phyloP scores from a whole-genome alignment of 176 grass and related monocot genomes.

The Canna indica region DNA sequence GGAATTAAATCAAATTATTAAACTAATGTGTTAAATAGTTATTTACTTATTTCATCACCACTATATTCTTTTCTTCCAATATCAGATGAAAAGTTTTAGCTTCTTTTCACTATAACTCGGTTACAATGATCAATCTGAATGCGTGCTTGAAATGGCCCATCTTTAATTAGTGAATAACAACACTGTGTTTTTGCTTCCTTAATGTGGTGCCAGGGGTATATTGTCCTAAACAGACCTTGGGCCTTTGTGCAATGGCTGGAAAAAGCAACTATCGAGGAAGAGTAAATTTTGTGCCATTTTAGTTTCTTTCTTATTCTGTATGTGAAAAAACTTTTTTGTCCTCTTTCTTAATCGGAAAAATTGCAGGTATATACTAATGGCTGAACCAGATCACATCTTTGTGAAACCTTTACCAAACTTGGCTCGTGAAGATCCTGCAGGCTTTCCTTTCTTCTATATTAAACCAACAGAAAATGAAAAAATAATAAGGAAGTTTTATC shows the following conservation, averaged over 20 bases:
- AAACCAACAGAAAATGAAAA: constrained; percentile 75
- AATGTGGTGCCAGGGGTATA: constrained; percentile 57
- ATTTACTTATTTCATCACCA: neutral
- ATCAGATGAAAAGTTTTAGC: neutral
- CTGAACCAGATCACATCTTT: constrained; percentile 96
- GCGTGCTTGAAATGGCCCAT: no score
- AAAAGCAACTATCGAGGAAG: constrained; percentile 59
- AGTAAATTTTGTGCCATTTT: no score
- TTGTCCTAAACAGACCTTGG: constrained; percentile 97
- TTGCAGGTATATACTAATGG: constrained; percentile 95
- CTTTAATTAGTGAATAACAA: neutral
- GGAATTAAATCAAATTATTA: neutral
- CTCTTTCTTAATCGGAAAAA: constrained; percentile 27
- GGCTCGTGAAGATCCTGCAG: constrained; percentile 55
- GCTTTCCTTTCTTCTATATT: constrained; percentile 92
- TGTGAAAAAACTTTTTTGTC: neutral
- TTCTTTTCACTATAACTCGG: neutral
- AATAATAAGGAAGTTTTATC: constrained; percentile 87
- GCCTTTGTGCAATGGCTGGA: constrained; percentile 94
- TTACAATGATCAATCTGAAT: no score
- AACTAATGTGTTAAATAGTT: neutral
- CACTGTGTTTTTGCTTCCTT: constrained; percentile 1
- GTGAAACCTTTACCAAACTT: constrained; percentile 93
- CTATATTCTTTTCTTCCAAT: neutral
- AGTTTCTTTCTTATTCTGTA: neutral